Conservation (phyloP, 208 protist species). For the Acanthamoeba triangularis region DNA sequence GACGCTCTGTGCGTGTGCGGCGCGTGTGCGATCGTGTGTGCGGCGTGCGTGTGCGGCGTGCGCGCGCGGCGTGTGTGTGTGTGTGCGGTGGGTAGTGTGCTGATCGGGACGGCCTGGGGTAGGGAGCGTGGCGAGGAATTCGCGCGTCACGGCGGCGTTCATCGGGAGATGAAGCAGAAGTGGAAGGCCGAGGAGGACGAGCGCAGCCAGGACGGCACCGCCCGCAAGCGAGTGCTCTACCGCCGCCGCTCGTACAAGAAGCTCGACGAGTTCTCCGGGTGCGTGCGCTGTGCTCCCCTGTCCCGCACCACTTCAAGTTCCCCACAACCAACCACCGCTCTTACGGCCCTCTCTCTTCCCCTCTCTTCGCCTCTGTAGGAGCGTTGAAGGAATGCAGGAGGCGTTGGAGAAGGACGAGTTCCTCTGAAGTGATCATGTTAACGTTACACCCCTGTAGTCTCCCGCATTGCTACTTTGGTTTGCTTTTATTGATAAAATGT, state of each 20-base stretch:
- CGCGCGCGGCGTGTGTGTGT: background rate
- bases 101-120: background rate
- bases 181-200: background rate
- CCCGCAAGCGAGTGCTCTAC: background rate
- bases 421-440: background rate
- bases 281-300: no score
- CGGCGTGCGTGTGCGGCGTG: background rate
- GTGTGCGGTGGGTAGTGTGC: background rate
- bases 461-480: no score
- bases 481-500: no score
- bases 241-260: slow-evolving; percentile 29
- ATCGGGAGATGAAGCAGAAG: slow-evolving; percentile 4
- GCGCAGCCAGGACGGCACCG: background rate
- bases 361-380: background rate
- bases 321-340: no score
- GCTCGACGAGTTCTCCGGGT: slow-evolving; percentile 4
- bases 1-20: background rate
- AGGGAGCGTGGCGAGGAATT: slow-evolving; percentile 13
- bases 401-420: background rate
- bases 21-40: background rate
- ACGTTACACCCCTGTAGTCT: no score
- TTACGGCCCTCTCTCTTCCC: no score
- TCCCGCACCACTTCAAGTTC: no score
- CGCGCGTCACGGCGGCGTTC: background rate
- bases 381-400: background rate